A percentile compares a stretch with the other conserved stretches of the same genome.
Conservation (phyloP, 176 grass and related monocot species). For the Alloteropsis semialata region DNA sequence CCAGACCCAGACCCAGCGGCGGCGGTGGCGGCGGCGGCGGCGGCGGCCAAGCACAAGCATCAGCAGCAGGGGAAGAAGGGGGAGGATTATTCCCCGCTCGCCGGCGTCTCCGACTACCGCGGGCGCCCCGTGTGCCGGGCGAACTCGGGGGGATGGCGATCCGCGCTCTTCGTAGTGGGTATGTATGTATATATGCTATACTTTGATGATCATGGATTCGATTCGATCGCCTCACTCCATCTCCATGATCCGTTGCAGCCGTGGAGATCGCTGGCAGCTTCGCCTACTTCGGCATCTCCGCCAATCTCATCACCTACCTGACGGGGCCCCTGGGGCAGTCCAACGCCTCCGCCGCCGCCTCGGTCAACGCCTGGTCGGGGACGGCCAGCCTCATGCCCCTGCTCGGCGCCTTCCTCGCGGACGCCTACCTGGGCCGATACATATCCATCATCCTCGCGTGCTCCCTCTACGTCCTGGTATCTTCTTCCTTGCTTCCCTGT, state of each 20-base stretch:
- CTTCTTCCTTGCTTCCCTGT: too few species aligned
- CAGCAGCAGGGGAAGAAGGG: too few species aligned
- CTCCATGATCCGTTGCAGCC: not conserved
- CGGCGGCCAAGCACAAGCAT: not conserved
- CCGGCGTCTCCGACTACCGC: constrained; percentile 47
- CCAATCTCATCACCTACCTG: constrained; percentile 68
- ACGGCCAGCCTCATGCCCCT: constrained; percentile 43
- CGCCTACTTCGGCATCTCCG: constrained; percentile 53
- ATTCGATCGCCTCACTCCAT: not conserved
- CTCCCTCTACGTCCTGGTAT: constrained; percentile 51
- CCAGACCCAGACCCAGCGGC: too few species aligned
- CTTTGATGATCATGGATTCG: not conserved
- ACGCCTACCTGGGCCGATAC: constrained; percentile 59
- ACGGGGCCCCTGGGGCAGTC: constrained; percentile 52
- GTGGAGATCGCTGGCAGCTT: constrained; percentile 57
- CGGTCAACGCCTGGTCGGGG: constrained; percentile 57
- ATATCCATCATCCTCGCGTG: constrained; percentile 45
- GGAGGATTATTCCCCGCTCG: not conserved
- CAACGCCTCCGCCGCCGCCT: constrained; percentile 54
- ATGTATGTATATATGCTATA: too few species aligned
- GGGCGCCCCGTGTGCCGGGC: constrained; percentile 36
- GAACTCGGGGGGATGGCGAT: constrained; percentile 50
- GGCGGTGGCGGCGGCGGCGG: too few species aligned
- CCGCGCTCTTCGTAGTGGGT: constrained; percentile 65
- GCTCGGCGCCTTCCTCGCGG: constrained; percentile 64